Evolutionary conservation across 352 stramenopile genomes (phyloP), one percentile per base, ranked within the genome.

Genomic region (Phytophthora hibernalis): DNA sequence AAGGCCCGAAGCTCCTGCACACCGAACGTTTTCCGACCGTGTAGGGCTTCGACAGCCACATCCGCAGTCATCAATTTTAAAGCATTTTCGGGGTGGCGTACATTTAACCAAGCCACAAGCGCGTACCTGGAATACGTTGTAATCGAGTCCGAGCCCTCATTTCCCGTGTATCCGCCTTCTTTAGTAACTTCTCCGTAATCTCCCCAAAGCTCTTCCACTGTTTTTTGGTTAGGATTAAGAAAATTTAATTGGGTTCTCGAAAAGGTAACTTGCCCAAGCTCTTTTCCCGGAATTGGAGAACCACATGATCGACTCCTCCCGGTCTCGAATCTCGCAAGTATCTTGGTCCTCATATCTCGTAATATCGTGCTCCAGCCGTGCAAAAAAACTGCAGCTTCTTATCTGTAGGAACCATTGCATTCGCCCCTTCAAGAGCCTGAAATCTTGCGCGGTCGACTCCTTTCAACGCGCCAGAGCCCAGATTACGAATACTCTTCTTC

Each of bases 381-480:
- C 51, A n/a, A 24, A 61, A 68, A 15, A 68, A 52, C 13, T 20
- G 16, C 45, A 52, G 13, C 8, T 52, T 52, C 24, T 52, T 52
- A 1, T 33, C 24, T 0, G 4, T 12, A 3, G 11, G 5, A 9
- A 33, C 24, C n/a, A 20, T 3, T 13, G 12, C n/a, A 18, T 31
- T 52, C 7, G 44, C 44, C n/a, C n/a, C 44, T 3, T 52, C 21
- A 0, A 52, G 13, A 11, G 24, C 45, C 5, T 52, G 12, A 33
- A 52, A 51, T 68, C 58, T 42, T 22, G 53, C 35, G 11, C 52
- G 31, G 18, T 68, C 60, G 13, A 60, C 42, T 1, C 60, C 60
- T 42, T 68, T 61, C 40, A 68, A 54, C n/a, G 60, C 60, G 5
- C 31, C 51, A 20, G 48, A 56, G 2, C 60, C 60, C 7, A 62